Percentiles rank a stretch among this genome's conserved stretches.
Conservation (phyloP, 331 rosid genomes). For the Erythrophleum ivorense region DNA sequence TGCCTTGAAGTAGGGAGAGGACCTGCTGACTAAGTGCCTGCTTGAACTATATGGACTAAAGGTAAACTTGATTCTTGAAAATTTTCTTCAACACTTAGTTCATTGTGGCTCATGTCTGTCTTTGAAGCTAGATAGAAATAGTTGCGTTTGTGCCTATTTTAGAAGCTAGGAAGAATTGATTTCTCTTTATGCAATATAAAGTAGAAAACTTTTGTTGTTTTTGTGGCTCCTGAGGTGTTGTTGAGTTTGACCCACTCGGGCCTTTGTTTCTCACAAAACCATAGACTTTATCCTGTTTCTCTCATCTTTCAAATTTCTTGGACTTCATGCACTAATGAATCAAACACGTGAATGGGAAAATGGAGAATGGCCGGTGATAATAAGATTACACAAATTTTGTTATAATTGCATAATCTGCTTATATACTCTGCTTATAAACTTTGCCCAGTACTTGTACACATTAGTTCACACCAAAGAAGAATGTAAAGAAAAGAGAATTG, state of each 20-base stretch:
- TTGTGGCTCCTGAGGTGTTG: neutral
- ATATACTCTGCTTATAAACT: too few relatives aligned
- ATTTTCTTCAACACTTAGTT: conserved; percentile 17
- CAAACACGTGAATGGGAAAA: too few relatives aligned
- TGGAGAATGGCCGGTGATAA: too few relatives aligned
- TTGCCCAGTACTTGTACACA: conserved; percentile 62
- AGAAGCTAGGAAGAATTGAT: neutral
- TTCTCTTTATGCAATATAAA: conserved; percentile 3
- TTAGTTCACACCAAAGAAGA: conserved; percentile 4
- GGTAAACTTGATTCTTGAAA: conserved; percentile 65
- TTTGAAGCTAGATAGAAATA: too few relatives aligned
- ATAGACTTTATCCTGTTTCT: too few relatives aligned
- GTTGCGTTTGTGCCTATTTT: too few relatives aligned
- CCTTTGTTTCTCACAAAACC: neutral
- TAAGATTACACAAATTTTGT: too few relatives aligned
- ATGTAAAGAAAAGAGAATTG: neutral
- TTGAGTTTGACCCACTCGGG: neutral
- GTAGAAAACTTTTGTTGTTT: neutral
- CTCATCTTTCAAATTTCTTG: too few relatives aligned
- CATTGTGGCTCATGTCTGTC: neutral
- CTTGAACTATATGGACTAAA: conserved; percentile 91
- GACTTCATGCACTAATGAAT: too few relatives aligned
- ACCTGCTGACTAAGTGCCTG: conserved; percentile 92
- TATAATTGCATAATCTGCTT: too few relatives aligned
- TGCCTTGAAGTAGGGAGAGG: conserved; percentile 95